Evolutionary conservation across 176 grass and related monocot species (phyloP).

Genomic region (Triticum turgidum): DNA sequence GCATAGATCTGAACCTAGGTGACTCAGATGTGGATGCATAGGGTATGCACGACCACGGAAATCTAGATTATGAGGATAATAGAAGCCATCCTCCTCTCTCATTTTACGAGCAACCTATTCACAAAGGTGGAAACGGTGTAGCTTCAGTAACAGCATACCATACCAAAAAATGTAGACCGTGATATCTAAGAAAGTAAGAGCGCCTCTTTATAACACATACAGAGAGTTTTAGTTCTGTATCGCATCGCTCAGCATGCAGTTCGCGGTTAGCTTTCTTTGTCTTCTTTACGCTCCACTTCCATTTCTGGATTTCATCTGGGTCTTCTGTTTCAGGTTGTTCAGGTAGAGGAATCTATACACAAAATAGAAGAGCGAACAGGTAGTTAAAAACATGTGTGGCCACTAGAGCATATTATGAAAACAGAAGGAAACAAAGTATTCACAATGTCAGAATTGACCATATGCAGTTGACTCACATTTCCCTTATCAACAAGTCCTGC

Average conservation of each 20-base stretch:
- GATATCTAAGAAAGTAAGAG: constrained; percentile 28
- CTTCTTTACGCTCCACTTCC: constrained; percentile 81
- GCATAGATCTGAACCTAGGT: constrained; percentile 90
- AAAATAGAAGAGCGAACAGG: constrained; percentile 21
- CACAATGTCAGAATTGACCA: constrained; percentile 6
- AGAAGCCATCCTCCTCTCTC: constrained; percentile 86
- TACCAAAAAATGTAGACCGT: not conserved
- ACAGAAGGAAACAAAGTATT: constrained; percentile 1
- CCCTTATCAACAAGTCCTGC: constrained; percentile 77
- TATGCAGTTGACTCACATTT: constrained; percentile 67
- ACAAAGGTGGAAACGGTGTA: constrained; percentile 5
- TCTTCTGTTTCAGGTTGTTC: constrained; percentile 66
- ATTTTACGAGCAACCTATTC: constrained; percentile 95
- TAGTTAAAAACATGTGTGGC: not conserved
- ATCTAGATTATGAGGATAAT: constrained; percentile 95
- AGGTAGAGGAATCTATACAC: constrained; percentile 61
- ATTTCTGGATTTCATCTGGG: constrained; percentile 64
- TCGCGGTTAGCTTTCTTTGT: constrained; percentile 80
- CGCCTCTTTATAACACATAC: constrained; percentile 51
- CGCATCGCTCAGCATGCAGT: constrained; percentile 85
- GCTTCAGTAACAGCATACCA: constrained; percentile 18
- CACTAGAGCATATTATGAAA: not conserved
- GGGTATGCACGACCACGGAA: constrained; percentile 93
- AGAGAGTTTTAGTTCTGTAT: constrained; percentile 93
- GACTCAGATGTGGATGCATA: constrained; percentile 94